Conservation (phyloP, 768 basidiomycete species). For the Auriscalpium microsporum region DNA sequence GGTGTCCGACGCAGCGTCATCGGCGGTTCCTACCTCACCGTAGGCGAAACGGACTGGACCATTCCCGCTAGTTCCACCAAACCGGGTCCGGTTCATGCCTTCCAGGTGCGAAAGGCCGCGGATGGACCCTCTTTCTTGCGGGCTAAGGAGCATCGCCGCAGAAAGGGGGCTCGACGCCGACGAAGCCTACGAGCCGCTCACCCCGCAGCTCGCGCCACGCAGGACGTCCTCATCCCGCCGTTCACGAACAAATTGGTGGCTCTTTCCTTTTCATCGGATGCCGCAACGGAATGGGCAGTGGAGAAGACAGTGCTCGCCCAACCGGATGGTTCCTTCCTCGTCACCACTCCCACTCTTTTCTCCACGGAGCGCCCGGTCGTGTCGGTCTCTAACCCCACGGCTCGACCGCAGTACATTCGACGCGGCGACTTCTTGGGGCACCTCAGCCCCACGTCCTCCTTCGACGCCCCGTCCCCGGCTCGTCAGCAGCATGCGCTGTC, state of each 20-base stretch:
- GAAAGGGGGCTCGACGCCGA: neutral
- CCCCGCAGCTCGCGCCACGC: neutral
- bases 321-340: neutral
- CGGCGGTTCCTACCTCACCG: neutral
- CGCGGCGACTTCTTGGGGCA: neutral
- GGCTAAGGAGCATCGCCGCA: neutral
- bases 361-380: neutral
- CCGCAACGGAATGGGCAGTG: neutral
- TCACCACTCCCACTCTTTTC: neutral
- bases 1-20: slow-evolving; percentile 6
- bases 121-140: neutral
- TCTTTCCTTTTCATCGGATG: neutral
- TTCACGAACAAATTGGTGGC: neutral
- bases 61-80: neutral
- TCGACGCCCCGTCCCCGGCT: neutral
- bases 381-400: neutral
- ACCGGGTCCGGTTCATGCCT: neutral
- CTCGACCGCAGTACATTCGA: neutral
- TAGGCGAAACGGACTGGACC: neutral
- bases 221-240: neutral
- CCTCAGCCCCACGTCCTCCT: neutral
- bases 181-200: neutral
- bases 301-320: neutral
- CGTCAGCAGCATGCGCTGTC: neutral
- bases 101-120: neutral